phyloP scores from a whole-genome alignment of 331 rosid species.

The Quercus tomentella region DNA sequence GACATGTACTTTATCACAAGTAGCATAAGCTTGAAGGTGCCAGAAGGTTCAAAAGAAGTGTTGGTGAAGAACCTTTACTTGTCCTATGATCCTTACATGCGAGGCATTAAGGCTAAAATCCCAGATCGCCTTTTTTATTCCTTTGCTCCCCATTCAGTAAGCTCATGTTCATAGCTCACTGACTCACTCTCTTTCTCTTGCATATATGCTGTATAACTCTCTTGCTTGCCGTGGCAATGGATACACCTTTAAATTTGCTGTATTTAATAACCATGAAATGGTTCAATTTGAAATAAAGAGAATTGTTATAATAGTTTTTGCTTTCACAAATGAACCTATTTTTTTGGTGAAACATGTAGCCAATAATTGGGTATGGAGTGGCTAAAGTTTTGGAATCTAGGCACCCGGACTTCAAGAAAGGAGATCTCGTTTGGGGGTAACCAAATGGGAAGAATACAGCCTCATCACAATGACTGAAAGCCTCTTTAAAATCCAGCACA shows the following conservation, averaged over 20 bases:
- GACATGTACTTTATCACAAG: background rate
- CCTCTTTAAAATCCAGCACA: conserved; percentile 26
- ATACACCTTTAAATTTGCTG: too few species aligned
- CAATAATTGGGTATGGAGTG: conserved; percentile 25
- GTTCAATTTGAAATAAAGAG: too few species aligned
- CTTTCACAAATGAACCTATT: too few species aligned
- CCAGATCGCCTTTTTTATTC: background rate
- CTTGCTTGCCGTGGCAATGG: too few species aligned
- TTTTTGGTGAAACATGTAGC: background rate
- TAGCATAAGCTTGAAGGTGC: background rate
- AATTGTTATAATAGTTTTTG: background rate
- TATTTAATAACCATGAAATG: too few species aligned
- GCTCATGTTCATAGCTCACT: too few species aligned
- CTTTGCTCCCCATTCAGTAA: conserved; percentile 4
- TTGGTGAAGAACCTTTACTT: conserved; percentile 16
- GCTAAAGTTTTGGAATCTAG: conserved; percentile 25
- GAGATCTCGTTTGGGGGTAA: conserved; percentile 31
- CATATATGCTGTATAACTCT: background rate
- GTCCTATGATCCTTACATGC: conserved; percentile 20
- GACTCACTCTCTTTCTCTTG: background rate
- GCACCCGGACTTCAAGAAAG: conserved; percentile 21
- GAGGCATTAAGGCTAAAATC: background rate
- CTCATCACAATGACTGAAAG: conserved; percentile 2
- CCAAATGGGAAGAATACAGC: conserved; percentile 35
- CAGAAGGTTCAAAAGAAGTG: background rate